Conservation (phyloP, 208 protist species). For the Leishmania arabica region DNA sequence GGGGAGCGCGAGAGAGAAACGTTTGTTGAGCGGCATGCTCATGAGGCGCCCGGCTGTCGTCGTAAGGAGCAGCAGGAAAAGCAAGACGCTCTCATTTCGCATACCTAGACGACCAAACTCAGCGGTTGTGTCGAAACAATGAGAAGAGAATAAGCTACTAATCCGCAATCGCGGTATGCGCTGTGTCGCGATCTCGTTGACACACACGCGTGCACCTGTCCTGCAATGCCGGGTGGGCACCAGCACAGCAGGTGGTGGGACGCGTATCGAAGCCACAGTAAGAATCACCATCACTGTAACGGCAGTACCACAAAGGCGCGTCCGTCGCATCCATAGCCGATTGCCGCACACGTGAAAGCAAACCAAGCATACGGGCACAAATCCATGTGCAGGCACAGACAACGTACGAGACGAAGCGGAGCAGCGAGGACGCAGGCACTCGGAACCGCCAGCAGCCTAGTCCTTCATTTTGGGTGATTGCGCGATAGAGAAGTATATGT, state of each 20-base stretch:
- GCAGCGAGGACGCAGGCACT: not conserved
- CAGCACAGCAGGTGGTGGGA: not conserved
- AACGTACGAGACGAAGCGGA: not conserved
- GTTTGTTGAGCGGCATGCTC: not conserved
- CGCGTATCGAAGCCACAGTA: not conserved
- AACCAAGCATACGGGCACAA: not conserved
- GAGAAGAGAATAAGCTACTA: not conserved
- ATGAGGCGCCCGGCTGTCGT: not conserved
- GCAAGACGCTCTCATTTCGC: not conserved
- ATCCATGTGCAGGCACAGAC: not conserved
- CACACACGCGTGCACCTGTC: not conserved
- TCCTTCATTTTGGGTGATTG: conserved; percentile 66
- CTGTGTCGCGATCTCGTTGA: not conserved
- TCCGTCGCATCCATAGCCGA: not conserved
- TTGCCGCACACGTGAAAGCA: not conserved
- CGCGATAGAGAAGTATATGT: conserved; percentile 73
- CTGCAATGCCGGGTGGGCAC: not conserved
- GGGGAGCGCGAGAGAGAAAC: not conserved
- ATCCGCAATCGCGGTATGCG: not conserved
- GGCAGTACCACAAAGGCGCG: not conserved
- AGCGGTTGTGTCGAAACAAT: not conserved
- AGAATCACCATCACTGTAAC: not conserved
- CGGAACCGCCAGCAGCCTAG: conserved; percentile 6
- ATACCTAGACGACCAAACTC: not conserved
- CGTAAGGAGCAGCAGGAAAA: not conserved